phyloP scores from a whole-genome alignment of 2,329 filamentous ascomycete genomes.

The Pseudogymnoascus sp. region DNA sequence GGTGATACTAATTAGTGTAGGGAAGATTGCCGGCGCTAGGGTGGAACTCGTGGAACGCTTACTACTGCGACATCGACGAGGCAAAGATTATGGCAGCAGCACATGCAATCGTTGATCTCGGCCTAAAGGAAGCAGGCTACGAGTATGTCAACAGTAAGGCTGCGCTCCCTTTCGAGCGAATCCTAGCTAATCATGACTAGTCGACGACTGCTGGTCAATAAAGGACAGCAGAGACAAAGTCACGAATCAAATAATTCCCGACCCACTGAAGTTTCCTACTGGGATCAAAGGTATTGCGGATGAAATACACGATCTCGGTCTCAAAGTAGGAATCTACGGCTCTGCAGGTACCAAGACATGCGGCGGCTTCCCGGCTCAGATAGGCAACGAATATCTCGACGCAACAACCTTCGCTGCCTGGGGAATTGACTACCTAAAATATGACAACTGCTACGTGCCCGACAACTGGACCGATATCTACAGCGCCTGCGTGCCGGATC shows the following conservation, averaged over 20 bases:
- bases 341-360: slow-evolving; percentile 37
- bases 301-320: slow-evolving; percentile 37
- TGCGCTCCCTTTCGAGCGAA: too few relatives aligned
- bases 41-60: slow-evolving; percentile 39
- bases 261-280: slow-evolving; percentile 35
- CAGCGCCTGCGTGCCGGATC: slow-evolving; percentile 34
- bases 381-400: slow-evolving; percentile 44
- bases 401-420: slow-evolving; percentile 43
- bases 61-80: slow-evolving; percentile 43
- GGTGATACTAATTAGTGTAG: background rate
- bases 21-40: background rate
- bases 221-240: slow-evolving; percentile 19
- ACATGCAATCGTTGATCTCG: slow-evolving; percentile 39
- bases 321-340: slow-evolving; percentile 47
- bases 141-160: slow-evolving; percentile 35
- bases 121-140: slow-evolving; percentile 46
- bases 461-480: slow-evolving; percentile 32
- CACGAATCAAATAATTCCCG: slow-evolving; percentile 33
- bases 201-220: too few relatives aligned
- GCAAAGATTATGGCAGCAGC: slow-evolving; percentile 40
- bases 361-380: slow-evolving; percentile 34
- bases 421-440: slow-evolving; percentile 46
- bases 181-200: too few relatives aligned
- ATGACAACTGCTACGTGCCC: slow-evolving; percentile 48
- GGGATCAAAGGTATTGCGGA: slow-evolving; percentile 41